Percentiles rank a stretch among this genome's conserved stretches.
Evolutionary conservation across 2,329 filamentous ascomycete species (phyloP).

Genomic region (Fusarium tricinctum): DNA sequence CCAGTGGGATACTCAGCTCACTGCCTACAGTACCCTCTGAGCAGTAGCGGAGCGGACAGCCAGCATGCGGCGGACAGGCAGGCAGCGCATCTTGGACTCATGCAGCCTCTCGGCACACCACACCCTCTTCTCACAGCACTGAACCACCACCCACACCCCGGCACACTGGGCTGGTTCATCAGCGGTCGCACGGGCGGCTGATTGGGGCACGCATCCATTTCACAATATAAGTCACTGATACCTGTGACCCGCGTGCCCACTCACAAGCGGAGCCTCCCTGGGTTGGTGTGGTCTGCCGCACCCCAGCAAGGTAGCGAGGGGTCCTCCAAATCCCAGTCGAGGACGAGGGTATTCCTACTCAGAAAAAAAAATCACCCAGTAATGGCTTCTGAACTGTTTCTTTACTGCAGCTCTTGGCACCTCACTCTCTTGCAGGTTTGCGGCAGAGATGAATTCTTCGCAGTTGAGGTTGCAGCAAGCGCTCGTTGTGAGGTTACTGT

Average conservation of each 20-base stretch:
- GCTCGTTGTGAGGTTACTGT: constrained; percentile 17
- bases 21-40: constrained; percentile 3
- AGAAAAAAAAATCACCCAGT: constrained; percentile 41
- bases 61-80: constrained; percentile 22
- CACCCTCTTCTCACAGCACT: constrained; percentile 24
- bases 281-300: constrained; percentile 41
- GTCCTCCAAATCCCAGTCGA: constrained; percentile 26
- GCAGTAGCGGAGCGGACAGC: constrained; percentile 28
- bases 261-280: constrained; percentile 19
- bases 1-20: constrained; percentile 28
- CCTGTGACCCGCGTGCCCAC: constrained; percentile 40
- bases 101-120: constrained; percentile 23
- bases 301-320: constrained; percentile 31
- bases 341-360: constrained; percentile 18
- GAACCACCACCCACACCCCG: constrained; percentile 30
- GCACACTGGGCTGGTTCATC: constrained; percentile 47
- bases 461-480: constrained; percentile 13
- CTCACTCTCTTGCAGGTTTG: constrained; percentile 21
- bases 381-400: constrained; percentile 38
- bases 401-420: constrained; percentile 39
- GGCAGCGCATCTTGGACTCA: constrained; percentile 8
- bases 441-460: constrained; percentile 5
- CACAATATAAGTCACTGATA: constrained; percentile 42
- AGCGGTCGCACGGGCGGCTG: constrained; percentile 44
- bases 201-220: constrained; percentile 40